Evolutionary conservation across 2,329 filamentous ascomycete species (phyloP), one percentile per base, ranked within the genome.

Genomic region (Alternaria atra): DNA sequence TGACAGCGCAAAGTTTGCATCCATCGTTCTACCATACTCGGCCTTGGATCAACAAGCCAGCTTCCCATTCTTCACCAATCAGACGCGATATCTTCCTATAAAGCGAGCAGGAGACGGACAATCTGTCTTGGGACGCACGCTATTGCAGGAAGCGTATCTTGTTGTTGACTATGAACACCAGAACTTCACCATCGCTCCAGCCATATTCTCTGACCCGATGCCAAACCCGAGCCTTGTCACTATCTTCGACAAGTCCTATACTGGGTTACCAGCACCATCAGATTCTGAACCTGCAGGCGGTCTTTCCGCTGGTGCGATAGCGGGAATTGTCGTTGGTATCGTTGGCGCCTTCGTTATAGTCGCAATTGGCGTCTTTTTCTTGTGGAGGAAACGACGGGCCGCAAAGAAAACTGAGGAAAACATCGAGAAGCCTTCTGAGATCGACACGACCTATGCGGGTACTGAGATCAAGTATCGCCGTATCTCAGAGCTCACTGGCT

Each of bases 61-160:
- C 15, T 61, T 44, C 15, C 69, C 65, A 0, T 61, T 69, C 32
- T 60, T 27, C n/a, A 7, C 15, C 15, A 34, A 54, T 4, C 62
- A 69, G 17, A 13, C 29, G 67, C 56, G 13, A 67, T 79, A 77
- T 29, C 75, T 79, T 37, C 74, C 77, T 0, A 70, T 79, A 52
- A 72, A 66, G 47, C 71, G 65, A 27, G 73, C 76, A 0, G 57
- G 58, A 2, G 67, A 68, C 17, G 72, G 71, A 0, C 23, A 64
- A 0, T 73, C 57, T 25, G 69, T 77, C 4, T 58, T 80, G 1
- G 78, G 78, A 0, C 74, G 78, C 2, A 68, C 77, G 0, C 74
- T 80, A 29, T 53, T 80, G 0, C 78, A 80, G 51, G 77, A 79
- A 58, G 72, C 78, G 1, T 80, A 80, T 35, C 55, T 80, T 2